Evolutionary conservation across 345 rosid species (phyloP).

Genomic region (Limnanthes douglasii): DNA sequence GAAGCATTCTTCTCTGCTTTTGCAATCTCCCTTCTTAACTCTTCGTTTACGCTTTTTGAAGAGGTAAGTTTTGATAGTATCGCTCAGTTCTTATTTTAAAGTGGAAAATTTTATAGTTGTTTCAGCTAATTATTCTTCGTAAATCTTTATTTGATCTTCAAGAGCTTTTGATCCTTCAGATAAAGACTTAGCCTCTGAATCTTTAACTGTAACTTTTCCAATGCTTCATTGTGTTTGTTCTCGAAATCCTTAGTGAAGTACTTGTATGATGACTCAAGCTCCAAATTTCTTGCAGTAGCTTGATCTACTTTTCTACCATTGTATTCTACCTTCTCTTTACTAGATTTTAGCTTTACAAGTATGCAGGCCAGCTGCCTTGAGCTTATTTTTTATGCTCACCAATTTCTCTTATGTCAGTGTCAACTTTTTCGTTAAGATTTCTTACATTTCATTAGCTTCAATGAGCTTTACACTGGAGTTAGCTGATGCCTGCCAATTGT

Average conservation of each 20-base stretch:
- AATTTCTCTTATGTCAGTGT: constrained; percentile 41
- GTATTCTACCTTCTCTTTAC: constrained; percentile 51
- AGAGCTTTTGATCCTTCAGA: constrained; percentile 40
- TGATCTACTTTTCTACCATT: constrained; percentile 44
- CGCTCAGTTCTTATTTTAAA: constrained; percentile 58
- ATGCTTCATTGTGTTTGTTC: constrained; percentile 40
- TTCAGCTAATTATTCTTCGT: constrained; percentile 49
- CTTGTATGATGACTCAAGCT: constrained; percentile 48
- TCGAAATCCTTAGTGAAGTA: constrained; percentile 52
- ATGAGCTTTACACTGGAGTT: constrained; percentile 35
- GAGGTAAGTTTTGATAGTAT: constrained; percentile 35
- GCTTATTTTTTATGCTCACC: constrained; percentile 49
- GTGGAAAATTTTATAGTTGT: constrained; percentile 33
- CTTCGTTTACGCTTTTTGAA: constrained; percentile 41
- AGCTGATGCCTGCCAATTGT: constrained; percentile 32
- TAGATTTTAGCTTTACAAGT: constrained; percentile 58
- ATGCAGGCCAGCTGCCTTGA: constrained; percentile 42
- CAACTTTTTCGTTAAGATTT: constrained; percentile 54
- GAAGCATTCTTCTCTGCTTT: constrained; percentile 48
- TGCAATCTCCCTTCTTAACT: constrained; percentile 35
- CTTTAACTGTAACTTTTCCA: constrained; percentile 45
- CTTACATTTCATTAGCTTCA: constrained; percentile 60
- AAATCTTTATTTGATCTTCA: constrained; percentile 42
- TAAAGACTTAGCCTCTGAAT: constrained; percentile 57
- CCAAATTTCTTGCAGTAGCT: constrained; percentile 32